Percentiles rank a stretch among this genome's conserved stretches.
These are phyloP conservation scores for Nematocida homosporus DNA, from an alignment of 371 early-diverging fungal genomes.

Conservation along the genomic window DNA sequence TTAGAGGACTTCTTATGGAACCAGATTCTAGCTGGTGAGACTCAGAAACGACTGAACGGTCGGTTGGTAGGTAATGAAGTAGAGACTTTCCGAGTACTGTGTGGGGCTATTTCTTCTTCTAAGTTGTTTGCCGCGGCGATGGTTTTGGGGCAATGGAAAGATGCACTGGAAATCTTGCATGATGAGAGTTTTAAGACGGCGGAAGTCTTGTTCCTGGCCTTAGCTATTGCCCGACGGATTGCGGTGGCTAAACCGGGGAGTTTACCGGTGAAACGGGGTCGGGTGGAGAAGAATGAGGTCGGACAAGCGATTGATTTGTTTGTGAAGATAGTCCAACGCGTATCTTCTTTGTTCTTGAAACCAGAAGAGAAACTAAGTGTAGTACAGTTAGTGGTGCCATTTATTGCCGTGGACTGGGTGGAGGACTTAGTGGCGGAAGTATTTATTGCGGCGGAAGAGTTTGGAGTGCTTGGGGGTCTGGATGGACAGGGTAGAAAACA, in stretches of 20 bases:
- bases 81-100: slow-evolving; percentile 21
- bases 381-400: slow-evolving; percentile 11
- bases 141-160: slow-evolving; percentile 35
- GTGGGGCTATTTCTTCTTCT: slow-evolving; percentile 1
- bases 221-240: slow-evolving; percentile 16
- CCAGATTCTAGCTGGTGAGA: slow-evolving; percentile 3
- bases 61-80: not conserved
- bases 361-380: slow-evolving; percentile 35
- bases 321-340: slow-evolving; percentile 4
- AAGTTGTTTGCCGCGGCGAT: slow-evolving; percentile 15
- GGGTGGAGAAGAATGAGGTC: not conserved
- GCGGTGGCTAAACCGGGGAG: not conserved
- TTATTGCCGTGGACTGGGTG: slow-evolving; percentile 42
- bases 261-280: slow-evolving; percentile 32
- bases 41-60: not conserved
- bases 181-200: slow-evolving; percentile 28
- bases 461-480: slow-evolving; percentile 31
- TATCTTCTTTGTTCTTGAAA: slow-evolving; percentile 9
- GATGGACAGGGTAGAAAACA: slow-evolving; percentile 12
- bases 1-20: slow-evolving; percentile 57
- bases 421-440: slow-evolving; percentile 52
- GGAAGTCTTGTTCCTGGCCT: slow-evolving; percentile 28
- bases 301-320: slow-evolving; percentile 11
- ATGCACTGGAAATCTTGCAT: slow-evolving; percentile 28
- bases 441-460: slow-evolving; percentile 48